Conservation (phyloP, 805 yeast genomes). For the Nakazawaea ishiwadae region DNA sequence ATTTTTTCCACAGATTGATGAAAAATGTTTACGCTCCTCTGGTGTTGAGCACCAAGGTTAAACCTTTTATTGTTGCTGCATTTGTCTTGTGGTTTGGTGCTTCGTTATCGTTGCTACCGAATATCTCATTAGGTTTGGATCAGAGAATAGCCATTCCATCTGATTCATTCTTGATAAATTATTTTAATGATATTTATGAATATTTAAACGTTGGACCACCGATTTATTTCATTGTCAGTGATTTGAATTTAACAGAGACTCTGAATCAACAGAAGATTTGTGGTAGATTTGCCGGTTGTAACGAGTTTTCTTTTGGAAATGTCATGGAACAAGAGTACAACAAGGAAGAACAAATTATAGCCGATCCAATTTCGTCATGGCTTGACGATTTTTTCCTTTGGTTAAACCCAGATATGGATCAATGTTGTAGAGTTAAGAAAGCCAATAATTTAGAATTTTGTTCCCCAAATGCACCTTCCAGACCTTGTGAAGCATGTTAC, state of each 20-base stretch:
- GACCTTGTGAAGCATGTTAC: constrained; percentile 73
- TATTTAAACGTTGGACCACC: constrained; percentile 91
- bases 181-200: constrained; percentile 69
- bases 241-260: constrained; percentile 56
- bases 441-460: constrained; percentile 53
- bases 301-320: constrained; percentile 72
- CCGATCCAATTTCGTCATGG: constrained; percentile 89
- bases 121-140: constrained; percentile 74
- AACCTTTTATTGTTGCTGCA: constrained; percentile 42
- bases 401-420: constrained; percentile 81
- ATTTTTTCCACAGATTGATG: constrained; percentile 35
- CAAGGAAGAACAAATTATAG: constrained; percentile 62
- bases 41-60: constrained; percentile 43
- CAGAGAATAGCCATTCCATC: constrained; percentile 85
- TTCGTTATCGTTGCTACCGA: constrained; percentile 67
- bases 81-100: constrained; percentile 64
- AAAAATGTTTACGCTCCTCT: constrained; percentile 53
- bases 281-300: constrained; percentile 83
- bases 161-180: constrained; percentile 75
- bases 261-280: constrained; percentile 70
- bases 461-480: constrained; percentile 57
- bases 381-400: constrained; percentile 84
- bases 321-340: constrained; percentile 80
- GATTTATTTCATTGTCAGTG: constrained; percentile 74
- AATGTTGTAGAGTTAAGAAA: constrained; percentile 76